Evolutionary conservation across 1,284 basidiomycete species (phyloP).

Genomic region (Cryptococcus sp.): DNA sequence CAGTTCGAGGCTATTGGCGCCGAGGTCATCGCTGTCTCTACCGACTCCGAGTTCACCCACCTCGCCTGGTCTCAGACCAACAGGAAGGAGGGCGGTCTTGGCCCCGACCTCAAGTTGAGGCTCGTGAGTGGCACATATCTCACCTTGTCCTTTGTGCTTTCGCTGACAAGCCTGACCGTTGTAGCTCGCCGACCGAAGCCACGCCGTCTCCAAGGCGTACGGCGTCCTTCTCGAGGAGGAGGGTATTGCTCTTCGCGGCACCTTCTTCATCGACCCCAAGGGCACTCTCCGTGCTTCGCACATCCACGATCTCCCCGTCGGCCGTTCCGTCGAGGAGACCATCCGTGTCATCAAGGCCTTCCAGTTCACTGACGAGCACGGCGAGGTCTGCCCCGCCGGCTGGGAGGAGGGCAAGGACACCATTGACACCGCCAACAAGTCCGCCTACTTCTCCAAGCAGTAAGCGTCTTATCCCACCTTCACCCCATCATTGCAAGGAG

Average conservation of each 20-base stretch:
- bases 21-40: slow-evolving; percentile 73
- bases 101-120: slow-evolving; percentile 69
- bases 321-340: slow-evolving; percentile 87
- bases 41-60: slow-evolving; percentile 85
- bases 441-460: slow-evolving; percentile 69
- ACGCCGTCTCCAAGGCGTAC: slow-evolving; percentile 63
- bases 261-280: slow-evolving; percentile 88
- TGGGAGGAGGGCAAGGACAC: slow-evolving; percentile 60
- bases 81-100: slow-evolving; percentile 80
- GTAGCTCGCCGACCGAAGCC: slow-evolving; percentile 54
- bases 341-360: slow-evolving; percentile 85
- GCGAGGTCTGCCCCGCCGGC: slow-evolving; percentile 87
- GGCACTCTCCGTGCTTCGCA: slow-evolving; percentile 64
- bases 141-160: background rate
- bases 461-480: slow-evolving; percentile 29
- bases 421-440: slow-evolving; percentile 58
- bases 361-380: slow-evolving; percentile 74
- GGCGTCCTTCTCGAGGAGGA: slow-evolving; percentile 82
- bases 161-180: slow-evolving; percentile 47
- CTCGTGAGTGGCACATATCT: slow-evolving; percentile 23
- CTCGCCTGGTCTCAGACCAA: slow-evolving; percentile 80
- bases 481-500: background rate
- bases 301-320: slow-evolving; percentile 85
- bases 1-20: slow-evolving; percentile 73
- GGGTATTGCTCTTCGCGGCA: slow-evolving; percentile 79